Conservation (phyloP, 371 early-diverging fungal species). For the Lichtheimia ramosa region DNA sequence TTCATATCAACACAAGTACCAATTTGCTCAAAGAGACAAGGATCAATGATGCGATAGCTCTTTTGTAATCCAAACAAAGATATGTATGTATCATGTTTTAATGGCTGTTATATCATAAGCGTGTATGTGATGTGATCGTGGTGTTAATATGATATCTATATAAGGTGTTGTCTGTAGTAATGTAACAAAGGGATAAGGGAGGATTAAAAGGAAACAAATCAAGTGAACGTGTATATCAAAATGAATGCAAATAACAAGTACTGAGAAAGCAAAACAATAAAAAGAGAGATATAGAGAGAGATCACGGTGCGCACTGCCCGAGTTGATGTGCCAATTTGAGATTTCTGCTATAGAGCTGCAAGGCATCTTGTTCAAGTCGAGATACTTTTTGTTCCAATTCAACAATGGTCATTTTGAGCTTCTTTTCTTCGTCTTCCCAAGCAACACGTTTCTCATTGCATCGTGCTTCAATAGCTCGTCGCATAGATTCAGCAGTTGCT, state of each 20-base stretch:
- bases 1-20: too few relatives aligned
- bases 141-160: not conserved
- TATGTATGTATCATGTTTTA: not conserved
- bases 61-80: not conserved
- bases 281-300: not conserved
- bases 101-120: not conserved
- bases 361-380: slow-evolving; percentile 15
- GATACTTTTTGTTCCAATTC: slow-evolving; percentile 13
- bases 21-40: not conserved
- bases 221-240: not conserved
- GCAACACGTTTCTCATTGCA: slow-evolving; percentile 3
- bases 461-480: not conserved
- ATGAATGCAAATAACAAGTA: not conserved
- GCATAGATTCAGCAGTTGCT: not conserved
- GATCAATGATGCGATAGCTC: not conserved
- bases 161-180: not conserved
- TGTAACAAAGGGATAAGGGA: not conserved
- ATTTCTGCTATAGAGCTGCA: slow-evolving; percentile 17
- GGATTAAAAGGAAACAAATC: slow-evolving; percentile 1
- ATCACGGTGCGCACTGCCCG: slow-evolving; percentile 10
- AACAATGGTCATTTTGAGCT: slow-evolving; percentile 6
- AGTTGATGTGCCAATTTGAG: slow-evolving; percentile 18
- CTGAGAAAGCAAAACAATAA: slow-evolving; percentile 1
- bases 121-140: not conserved
- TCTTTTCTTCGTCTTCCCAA: slow-evolving; percentile 13